A percentile compares a stretch with the other conserved stretches of the same genome.
phyloP scores from a whole-genome alignment of 163 green algal genomes.

The Smithsoniella earleae region DNA sequence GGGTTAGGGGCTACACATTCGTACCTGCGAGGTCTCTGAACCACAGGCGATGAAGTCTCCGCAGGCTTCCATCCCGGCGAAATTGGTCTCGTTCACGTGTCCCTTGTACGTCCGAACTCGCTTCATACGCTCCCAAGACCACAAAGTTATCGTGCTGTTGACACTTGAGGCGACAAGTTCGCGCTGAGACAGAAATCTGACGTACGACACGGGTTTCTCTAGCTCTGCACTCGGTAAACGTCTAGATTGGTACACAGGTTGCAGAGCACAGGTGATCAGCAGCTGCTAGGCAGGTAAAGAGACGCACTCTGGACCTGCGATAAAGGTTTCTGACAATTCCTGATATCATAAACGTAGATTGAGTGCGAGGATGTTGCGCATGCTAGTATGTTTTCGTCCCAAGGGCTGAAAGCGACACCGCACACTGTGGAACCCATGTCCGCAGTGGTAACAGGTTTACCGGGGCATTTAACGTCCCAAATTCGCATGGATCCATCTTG shows the following conservation, averaged over 20 bases:
- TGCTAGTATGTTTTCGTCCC: slow-evolving; percentile 54
- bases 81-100: slow-evolving; percentile 78
- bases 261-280: no score
- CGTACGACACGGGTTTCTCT: slow-evolving; percentile 67
- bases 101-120: slow-evolving; percentile 45
- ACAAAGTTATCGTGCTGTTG: slow-evolving; percentile 28
- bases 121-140: slow-evolving; percentile 21
- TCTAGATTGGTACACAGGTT: no score
- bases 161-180: slow-evolving; percentile 2
- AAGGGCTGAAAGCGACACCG: slow-evolving; percentile 66
- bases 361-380: slow-evolving; percentile 60
- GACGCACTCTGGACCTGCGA: not conserved
- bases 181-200: slow-evolving; percentile 45
- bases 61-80: slow-evolving; percentile 65
- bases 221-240: slow-evolving; percentile 41
- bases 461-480: slow-evolving; percentile 36
- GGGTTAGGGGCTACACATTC: not conserved
- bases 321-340: slow-evolving; percentile 31
- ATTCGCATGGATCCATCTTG: slow-evolving; percentile 66
- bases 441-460: slow-evolving; percentile 31
- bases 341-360: slow-evolving; percentile 62
- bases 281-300: no score
- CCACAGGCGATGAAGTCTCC: slow-evolving; percentile 60
- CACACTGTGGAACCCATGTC: slow-evolving; percentile 63
- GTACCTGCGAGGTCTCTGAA: slow-evolving; percentile 43